These are phyloP conservation scores for Diospyros kaki DNA, from an alignment of 148 eudicot genomes.

Conservation along the genomic window DNA sequence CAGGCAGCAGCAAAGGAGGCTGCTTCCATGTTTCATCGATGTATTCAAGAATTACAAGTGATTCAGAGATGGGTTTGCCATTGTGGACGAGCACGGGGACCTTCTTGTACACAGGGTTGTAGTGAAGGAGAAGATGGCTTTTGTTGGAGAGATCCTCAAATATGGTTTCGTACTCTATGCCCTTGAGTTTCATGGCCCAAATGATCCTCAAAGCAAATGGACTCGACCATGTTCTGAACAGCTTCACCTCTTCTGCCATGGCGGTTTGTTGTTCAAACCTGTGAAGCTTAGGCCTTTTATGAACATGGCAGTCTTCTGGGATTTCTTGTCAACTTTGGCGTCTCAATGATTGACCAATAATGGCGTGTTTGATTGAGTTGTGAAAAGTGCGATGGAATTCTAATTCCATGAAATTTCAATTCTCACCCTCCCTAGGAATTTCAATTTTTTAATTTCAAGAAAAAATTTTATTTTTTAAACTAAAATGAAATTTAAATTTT, in stretches of 20 bases:
- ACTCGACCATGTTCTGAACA: slow-evolving; percentile 39
- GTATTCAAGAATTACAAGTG: slow-evolving; percentile 39
- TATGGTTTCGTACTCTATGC: slow-evolving; percentile 28
- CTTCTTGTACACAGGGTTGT: slow-evolving; percentile 32
- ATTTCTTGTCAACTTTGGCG: background rate
- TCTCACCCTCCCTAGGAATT: no score
- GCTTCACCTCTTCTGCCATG: slow-evolving; percentile 36
- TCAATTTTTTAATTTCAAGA: no score
- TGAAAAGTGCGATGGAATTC: no score
- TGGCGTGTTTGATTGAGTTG: no score
- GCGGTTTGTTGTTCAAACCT: background rate
- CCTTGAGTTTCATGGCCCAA: slow-evolving; percentile 34
- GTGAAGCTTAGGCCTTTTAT: background rate
- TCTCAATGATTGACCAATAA: no score
- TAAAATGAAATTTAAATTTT: no score
- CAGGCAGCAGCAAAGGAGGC: slow-evolving; percentile 21
- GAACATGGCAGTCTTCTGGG: background rate
- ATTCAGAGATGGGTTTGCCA: slow-evolving; percentile 29
- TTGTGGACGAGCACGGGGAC: slow-evolving; percentile 34
- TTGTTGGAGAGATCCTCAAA: slow-evolving; percentile 26
- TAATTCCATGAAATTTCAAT: no score
- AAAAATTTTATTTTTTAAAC: no score
- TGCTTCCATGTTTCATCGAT: slow-evolving; percentile 30
- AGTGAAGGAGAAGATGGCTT: slow-evolving; percentile 25
- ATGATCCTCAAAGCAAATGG: slow-evolving; percentile 24